Evolutionary conservation across 164 flowering plant species (phyloP).

Genomic region (Dillenia turbinata): DNA sequence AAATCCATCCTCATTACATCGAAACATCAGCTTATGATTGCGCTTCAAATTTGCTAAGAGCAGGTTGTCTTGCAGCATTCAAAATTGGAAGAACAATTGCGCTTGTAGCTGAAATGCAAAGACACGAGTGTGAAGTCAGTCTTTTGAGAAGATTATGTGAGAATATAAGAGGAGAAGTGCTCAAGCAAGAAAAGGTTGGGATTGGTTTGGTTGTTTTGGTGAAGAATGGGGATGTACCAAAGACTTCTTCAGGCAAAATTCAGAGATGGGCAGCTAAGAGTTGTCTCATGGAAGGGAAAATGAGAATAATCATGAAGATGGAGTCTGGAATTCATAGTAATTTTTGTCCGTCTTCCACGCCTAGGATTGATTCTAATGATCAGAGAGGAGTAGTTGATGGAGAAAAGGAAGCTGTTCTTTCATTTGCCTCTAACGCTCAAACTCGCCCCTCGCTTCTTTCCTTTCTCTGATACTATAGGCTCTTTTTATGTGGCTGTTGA

Average conservation of each 20-base stretch:
- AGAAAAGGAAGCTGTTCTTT: slow-evolving; percentile 5
- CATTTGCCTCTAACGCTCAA: slow-evolving; percentile 4
- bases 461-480: slow-evolving; percentile 4
- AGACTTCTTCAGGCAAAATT: slow-evolving; percentile 72
- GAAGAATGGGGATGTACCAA: slow-evolving; percentile 46
- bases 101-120: slow-evolving; percentile 59
- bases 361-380: not conserved
- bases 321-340: slow-evolving; percentile 2
- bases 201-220: slow-evolving; percentile 55
- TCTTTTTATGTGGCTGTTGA: too few species aligned
- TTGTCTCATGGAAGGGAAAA: slow-evolving; percentile 27
- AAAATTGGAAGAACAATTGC: slow-evolving; percentile 15
- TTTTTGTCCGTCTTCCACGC: not conserved
- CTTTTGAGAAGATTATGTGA: slow-evolving; percentile 30
- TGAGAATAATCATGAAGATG: slow-evolving; percentile 28
- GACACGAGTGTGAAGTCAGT: slow-evolving; percentile 9
- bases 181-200: slow-evolving; percentile 27
- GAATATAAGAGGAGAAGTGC: slow-evolving; percentile 25
- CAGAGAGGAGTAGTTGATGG: slow-evolving; percentile 1
- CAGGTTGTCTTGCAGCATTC: slow-evolving; percentile 65
- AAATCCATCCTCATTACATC: slow-evolving; percentile 56
- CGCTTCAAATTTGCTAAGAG: slow-evolving; percentile 35
- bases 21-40: slow-evolving; percentile 49
- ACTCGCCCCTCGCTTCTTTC: slow-evolving; percentile 13
- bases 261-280: slow-evolving; percentile 56